Conservation (phyloP, 768 basidiomycete genomes). For the Mycena capillaripes region DNA sequence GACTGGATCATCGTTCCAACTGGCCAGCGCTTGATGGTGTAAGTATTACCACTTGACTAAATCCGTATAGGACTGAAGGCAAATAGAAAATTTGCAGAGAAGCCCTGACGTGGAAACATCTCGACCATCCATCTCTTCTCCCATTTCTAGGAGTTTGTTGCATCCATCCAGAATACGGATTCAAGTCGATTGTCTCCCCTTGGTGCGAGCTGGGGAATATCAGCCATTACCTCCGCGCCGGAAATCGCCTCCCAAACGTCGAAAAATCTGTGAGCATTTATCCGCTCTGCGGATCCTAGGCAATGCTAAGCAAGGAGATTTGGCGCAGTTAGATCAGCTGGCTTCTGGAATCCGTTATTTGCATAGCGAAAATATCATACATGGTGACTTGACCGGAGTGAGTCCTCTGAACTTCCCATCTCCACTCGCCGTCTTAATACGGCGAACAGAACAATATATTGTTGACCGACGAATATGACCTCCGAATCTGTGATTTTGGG, state of each 20-base stretch:
- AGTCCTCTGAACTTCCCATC: neutral
- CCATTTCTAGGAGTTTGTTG: neutral
- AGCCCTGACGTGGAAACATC: neutral
- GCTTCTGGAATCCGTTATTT: neutral
- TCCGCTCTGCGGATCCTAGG: neutral
- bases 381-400: neutral
- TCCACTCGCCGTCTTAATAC: neutral
- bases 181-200: neutral
- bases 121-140: no score
- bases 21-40: neutral
- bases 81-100: neutral
- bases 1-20: neutral
- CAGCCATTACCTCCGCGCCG: neutral
- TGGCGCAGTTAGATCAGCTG: neutral
- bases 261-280: neutral
- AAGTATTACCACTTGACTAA: neutral
- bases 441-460: neutral
- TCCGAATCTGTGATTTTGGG: neutral
- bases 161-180: neutral
- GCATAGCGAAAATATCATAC: neutral
- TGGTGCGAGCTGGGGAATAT: neutral
- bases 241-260: neutral
- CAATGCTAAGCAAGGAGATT: neutral
- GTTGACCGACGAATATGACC: neutral
- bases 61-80: neutral